Evolutionary conservation across 495 filamentous ascomycete genomes (phyloP), one percentile per base, ranked within the genome.

Genomic region (Trichoderma orchidacearum): DNA sequence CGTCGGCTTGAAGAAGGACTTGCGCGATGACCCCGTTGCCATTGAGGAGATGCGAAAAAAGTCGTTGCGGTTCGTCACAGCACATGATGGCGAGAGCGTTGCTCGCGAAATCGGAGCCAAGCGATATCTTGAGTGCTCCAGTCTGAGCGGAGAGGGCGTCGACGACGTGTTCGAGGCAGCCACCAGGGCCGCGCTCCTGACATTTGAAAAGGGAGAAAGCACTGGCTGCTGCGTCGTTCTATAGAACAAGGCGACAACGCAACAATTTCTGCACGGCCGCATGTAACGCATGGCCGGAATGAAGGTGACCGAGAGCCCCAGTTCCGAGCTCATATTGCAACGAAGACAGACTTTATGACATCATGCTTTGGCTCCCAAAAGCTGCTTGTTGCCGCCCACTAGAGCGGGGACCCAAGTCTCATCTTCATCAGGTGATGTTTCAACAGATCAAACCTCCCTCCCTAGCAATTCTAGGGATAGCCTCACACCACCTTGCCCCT

Each of bases 101-200:
- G 88, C 87, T 36, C 81, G 86, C 53, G 83, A 90, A 57, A 87
- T 96, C 63, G 90, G 92, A 38, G 93, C 92, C 53, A 80, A 88
- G 61, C 95, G 95, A 72, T 99, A 99, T 62, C 84, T 99, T 51
- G 93, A 99, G 67, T 99, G 93, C 72, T 96, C 91, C 4, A 92
- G 87, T 30, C 71, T 99, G 61, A 96, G 88, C n/a, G 93, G 93
- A 51, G 94, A 99, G 66, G 93, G 93, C 12, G 93, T 99, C 23
- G 93, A 99, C 69, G 93, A 99, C 71, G 93, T 99, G 12, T 99
- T 99, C 65, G 93, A 99, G 68, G 93, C 93, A 28, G 93, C 93
- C 8, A 99, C 93, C 55, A 80, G 93, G 64, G 92, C 93, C n/a
- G 91, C 93, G 28, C 75, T 99, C 55, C 78, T 96, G 18, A 92